Evolutionary conservation across 495 filamentous ascomycete species (phyloP).

Genomic region (Aspergillus heteromorphus): DNA sequence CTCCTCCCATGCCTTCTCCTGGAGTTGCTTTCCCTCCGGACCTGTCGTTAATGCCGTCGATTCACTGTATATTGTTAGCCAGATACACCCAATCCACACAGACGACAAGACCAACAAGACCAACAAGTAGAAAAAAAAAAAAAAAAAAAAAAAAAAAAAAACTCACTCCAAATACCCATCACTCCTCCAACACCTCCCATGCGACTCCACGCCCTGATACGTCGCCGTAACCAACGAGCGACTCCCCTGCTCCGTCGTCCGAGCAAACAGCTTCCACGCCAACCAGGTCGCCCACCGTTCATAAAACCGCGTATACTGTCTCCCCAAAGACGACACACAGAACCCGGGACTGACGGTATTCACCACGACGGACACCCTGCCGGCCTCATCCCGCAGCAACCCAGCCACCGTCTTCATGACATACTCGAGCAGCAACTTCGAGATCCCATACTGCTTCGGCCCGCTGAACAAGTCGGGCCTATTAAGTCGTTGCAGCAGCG

Average conservation of each 20-base stretch:
- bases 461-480: constrained; percentile 22
- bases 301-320: constrained; percentile 36
- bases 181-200: constrained; percentile 47
- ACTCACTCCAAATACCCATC: constrained; percentile 43
- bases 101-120: no score
- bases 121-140: no score
- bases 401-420: constrained; percentile 33
- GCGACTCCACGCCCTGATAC: constrained; percentile 41
- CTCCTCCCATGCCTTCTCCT: constrained; percentile 37
- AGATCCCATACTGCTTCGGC: constrained; percentile 39
- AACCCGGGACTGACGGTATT: constrained; percentile 44
- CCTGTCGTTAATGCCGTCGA: constrained; percentile 32
- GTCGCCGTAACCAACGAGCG: constrained; percentile 48
- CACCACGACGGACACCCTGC: constrained; percentile 37
- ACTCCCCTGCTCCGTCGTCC: constrained; percentile 46
- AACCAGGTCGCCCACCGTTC: constrained; percentile 33
- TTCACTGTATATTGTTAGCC: constrained; percentile 22
- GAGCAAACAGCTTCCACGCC: constrained; percentile 36
- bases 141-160: background rate
- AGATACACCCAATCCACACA: background rate
- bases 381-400: constrained; percentile 26
- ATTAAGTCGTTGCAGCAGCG: constrained; percentile 33
- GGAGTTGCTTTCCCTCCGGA: constrained; percentile 28
- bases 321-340: constrained; percentile 34
- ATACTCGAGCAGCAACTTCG: constrained; percentile 47